A percentile compares a stretch with the other conserved stretches of the same genome.
Conservation (phyloP, 2,329 filamentous ascomycete species). For the Penicillium expansum region DNA sequence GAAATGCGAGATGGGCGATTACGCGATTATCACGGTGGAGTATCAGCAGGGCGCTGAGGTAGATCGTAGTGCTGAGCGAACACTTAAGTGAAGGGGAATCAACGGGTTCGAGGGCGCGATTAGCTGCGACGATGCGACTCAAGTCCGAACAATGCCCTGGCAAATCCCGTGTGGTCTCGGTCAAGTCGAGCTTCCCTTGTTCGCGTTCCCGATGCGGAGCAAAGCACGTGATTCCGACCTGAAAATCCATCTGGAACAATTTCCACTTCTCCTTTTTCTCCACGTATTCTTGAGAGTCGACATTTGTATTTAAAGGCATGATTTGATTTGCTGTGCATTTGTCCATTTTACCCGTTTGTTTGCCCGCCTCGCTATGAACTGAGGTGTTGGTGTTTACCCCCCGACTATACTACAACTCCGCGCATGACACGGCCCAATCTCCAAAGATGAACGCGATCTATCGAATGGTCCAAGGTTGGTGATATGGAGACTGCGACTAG, state of each 20-base stretch:
- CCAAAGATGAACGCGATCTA: conserved; percentile 33
- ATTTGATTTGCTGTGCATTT: conserved; percentile 5
- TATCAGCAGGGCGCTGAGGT: background rate
- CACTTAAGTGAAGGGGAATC: background rate
- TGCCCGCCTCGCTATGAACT: background rate
- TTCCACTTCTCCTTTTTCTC: conserved; percentile 6
- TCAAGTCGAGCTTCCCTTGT: conserved; percentile 12
- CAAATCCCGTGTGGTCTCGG: background rate
- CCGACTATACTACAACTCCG: conserved; percentile 10
- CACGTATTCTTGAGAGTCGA: background rate
- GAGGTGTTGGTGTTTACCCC: conserved; percentile 6
- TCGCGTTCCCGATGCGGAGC: conserved; percentile 26
- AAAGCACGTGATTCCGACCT: conserved; percentile 19
- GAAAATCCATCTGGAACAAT: conserved; percentile 22
- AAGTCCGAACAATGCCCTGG: conserved; percentile 1
- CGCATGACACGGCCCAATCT: conserved; percentile 15
- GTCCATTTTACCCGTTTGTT: conserved; percentile 3
- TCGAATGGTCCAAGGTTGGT: conserved; percentile 38
- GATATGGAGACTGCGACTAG: background rate
- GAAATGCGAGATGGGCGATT: background rate
- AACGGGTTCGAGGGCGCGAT: background rate
- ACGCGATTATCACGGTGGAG: background rate
- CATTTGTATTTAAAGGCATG: background rate
- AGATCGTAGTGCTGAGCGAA: background rate
- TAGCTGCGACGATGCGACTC: background rate